Percentiles rank a stretch among this genome's conserved stretches.
phyloP scores from a whole-genome alignment of 257 asterid species.

The Galeopsis tetrahit region DNA sequence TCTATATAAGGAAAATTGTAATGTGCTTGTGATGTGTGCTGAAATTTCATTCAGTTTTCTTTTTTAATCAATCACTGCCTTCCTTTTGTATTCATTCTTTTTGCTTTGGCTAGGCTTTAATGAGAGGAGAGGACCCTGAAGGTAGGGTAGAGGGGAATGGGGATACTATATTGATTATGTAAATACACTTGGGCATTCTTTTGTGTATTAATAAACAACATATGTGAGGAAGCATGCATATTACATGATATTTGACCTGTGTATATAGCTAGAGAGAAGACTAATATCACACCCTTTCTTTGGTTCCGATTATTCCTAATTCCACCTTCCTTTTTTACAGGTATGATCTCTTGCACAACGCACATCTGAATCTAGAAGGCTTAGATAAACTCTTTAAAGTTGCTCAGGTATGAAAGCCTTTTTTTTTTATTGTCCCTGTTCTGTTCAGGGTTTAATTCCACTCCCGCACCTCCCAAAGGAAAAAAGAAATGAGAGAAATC shows the following conservation, averaged over 20 bases:
- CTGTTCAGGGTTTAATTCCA: conserved; percentile 16
- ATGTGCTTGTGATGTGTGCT: conserved; percentile 25
- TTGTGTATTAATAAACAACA: not conserved
- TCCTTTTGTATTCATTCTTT: not conserved
- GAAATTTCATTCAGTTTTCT: conserved; percentile 4
- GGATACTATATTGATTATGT: not conserved
- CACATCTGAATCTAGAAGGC: conserved; percentile 83
- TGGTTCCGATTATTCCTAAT: conserved; percentile 30
- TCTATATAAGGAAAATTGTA: conserved; percentile 17
- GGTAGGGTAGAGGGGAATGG: conserved; percentile 2
- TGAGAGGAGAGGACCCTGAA: not conserved
- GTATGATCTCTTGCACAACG: conserved; percentile 97
- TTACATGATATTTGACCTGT: conserved; percentile 17
- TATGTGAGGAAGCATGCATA: conserved; percentile 11
- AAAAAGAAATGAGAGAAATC: not conserved
- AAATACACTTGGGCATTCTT: conserved; percentile 4
- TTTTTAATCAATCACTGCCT: not conserved
- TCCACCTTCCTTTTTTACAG: conserved; percentile 46
- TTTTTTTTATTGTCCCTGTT: conserved; percentile 10
- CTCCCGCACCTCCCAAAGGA: not conserved
- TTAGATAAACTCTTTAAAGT: conserved; percentile 86
- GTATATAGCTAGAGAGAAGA: conserved; percentile 23
- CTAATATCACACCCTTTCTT: conserved; percentile 15
- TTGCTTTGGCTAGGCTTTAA: conserved; percentile 8
- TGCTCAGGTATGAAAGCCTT: conserved; percentile 73